phyloP scores from a whole-genome alignment of 139 green algal species.

The Chlorella sp. region DNA sequence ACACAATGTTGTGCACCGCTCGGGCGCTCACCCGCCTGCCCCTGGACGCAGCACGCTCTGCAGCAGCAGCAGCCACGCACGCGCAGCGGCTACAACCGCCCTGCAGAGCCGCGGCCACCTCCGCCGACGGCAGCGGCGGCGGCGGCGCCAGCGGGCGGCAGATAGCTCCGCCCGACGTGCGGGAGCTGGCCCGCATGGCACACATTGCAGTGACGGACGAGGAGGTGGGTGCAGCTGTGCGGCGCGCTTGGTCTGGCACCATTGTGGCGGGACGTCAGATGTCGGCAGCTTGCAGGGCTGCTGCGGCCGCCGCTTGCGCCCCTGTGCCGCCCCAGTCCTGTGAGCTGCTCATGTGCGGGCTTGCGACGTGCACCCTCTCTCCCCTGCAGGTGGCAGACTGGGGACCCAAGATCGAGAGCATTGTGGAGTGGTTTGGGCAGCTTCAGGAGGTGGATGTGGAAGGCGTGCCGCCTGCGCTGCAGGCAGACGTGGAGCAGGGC shows the following conservation, averaged over 20 bases:
- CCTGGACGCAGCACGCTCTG: not conserved
- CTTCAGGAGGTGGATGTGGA: constrained; percentile 75
- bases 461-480: constrained; percentile 67
- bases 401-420: constrained; percentile 72
- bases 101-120: constrained; percentile 12
- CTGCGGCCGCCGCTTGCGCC: not conserved
- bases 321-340: not conserved
- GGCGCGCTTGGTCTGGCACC: no score
- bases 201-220: constrained; percentile 67
- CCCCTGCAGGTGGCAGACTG: constrained; percentile 69
- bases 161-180: constrained; percentile 59
- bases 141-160: not conserved
- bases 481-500: constrained; percentile 47
- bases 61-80: not conserved
- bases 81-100: constrained; percentile 4
- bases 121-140: not conserved
- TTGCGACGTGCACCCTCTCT: no score
- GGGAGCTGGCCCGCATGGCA: constrained; percentile 70
- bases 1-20: no score
- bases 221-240: constrained; percentile 54
- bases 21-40: no score
- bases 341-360: no score
- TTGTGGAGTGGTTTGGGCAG: constrained; percentile 85
- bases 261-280: no score
- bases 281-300: no score